These are phyloP conservation scores for Pseudoneurospora amorphoporcata DNA, from an alignment of 495 filamentous ascomycete species.

Conservation along the genomic window DNA sequence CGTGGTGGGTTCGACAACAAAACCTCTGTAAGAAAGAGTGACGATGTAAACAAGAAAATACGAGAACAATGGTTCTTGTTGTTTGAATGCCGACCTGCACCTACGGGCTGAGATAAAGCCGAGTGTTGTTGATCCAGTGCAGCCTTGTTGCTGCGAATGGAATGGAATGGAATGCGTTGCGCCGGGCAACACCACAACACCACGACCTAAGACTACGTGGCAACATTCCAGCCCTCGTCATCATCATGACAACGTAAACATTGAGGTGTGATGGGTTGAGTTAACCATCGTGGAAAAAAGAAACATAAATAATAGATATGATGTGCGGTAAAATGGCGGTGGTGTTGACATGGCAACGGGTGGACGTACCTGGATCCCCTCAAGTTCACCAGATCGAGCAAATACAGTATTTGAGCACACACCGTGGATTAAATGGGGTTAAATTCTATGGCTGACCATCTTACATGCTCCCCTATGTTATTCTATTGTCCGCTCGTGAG, in stretches of 20 bases:
- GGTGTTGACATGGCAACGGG: not conserved
- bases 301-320: constrained; percentile 2
- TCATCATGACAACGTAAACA: not conserved
- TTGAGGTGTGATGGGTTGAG: not conserved
- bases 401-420: not conserved
- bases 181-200: constrained; percentile 3
- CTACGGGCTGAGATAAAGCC: not conserved
- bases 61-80: not conserved
- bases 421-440: not conserved
- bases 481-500: not conserved
- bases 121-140: not conserved
- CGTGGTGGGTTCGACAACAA: not conserved
- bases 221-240: constrained; percentile 3
- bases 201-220: not conserved
- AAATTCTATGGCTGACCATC: not conserved
- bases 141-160: not conserved
- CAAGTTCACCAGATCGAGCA: not conserved
- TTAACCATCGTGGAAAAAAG: not conserved
- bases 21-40: not conserved
- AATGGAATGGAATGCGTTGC: constrained; percentile 10
- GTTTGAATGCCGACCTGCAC: not conserved
- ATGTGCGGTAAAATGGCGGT: not conserved
- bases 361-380: not conserved
- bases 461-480: not conserved
- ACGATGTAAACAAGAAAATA: not conserved